Conservation (phyloP, 495 filamentous ascomycete species). For the Podospora fimiseda region DNA sequence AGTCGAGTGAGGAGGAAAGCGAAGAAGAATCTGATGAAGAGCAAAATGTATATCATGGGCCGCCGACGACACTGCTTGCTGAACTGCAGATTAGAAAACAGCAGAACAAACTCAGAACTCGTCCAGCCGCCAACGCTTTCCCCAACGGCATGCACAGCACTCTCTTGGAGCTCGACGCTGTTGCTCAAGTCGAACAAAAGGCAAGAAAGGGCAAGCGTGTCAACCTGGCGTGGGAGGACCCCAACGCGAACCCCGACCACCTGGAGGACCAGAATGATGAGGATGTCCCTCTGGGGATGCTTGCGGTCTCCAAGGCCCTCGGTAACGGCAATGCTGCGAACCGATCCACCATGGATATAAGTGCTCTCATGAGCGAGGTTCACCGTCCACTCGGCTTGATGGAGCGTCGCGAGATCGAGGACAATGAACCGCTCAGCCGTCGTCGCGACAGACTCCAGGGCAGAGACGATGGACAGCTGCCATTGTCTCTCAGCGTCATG, state of each 20-base stretch:
- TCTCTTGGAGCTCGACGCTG: slow-evolving; percentile 81
- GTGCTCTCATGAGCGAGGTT: slow-evolving; percentile 42
- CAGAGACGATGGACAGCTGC: slow-evolving; percentile 22
- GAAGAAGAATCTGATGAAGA: slow-evolving; percentile 29
- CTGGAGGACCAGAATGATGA: slow-evolving; percentile 53
- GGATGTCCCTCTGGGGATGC: slow-evolving; percentile 79
- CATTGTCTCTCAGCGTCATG: slow-evolving; percentile 15
- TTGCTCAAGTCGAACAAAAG: slow-evolving; percentile 78
- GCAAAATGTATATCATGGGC: slow-evolving; percentile 50
- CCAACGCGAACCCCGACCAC: slow-evolving; percentile 33
- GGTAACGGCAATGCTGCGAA: slow-evolving; percentile 25
- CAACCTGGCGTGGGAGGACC: slow-evolving; percentile 85
- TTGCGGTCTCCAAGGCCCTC: slow-evolving; percentile 59
- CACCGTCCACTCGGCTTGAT: slow-evolving; percentile 76
- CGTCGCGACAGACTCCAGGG: slow-evolving; percentile 74
- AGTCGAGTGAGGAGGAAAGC: slow-evolving; percentile 26
- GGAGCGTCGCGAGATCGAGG: slow-evolving; percentile 77
- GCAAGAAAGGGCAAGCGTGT: slow-evolving; percentile 66
- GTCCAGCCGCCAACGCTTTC: slow-evolving; percentile 57
- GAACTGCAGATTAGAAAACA: slow-evolving; percentile 86
- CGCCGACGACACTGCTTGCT: slow-evolving; percentile 84
- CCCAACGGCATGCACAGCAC: slow-evolving; percentile 82
- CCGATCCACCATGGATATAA: slow-evolving; percentile 34
- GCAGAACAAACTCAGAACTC: slow-evolving; percentile 68
- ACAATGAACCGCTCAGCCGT: slow-evolving; percentile 79